Percentiles rank a stretch among this genome's conserved stretches.
phyloP scores from a whole-genome alignment of 768 basidiomycete genomes.

The Suillus subalutaceus region DNA sequence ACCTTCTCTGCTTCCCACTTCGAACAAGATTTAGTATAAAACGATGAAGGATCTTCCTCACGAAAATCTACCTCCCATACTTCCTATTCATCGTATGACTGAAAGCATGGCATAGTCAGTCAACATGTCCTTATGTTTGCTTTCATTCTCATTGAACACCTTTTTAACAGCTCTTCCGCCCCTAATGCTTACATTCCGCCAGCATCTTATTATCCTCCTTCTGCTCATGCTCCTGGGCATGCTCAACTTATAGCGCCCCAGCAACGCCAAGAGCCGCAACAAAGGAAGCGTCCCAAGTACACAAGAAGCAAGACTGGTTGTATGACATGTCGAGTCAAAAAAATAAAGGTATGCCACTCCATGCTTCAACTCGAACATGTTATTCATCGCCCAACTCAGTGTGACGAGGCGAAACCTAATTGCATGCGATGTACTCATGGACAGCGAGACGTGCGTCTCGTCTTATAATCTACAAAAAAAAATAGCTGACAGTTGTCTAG shows the following conservation, averaged over 20 bases:
- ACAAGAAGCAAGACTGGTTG: conserved; percentile 95
- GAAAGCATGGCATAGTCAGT: conserved; percentile 61
- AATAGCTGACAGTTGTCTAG: conserved; percentile 38
- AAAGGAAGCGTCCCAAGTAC: conserved; percentile 88
- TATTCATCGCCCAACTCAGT: conserved; percentile 45
- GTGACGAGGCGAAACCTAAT: conserved; percentile 87
- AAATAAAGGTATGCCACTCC: conserved; percentile 76
- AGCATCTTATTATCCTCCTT: conserved; percentile 41
- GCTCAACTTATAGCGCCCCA: conserved; percentile 53
- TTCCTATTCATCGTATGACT: conserved; percentile 43
- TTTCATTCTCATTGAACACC: conserved; percentile 20
- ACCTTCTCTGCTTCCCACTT: conserved; percentile 35
- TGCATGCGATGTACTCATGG: conserved; percentile 88
- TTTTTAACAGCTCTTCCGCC: conserved; percentile 37
- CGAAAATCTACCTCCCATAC: conserved; percentile 41
- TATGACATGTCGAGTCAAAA: conserved; percentile 89
- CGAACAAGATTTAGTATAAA: conserved; percentile 48
- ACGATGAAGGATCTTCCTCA: conserved; percentile 44
- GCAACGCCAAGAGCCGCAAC: conserved; percentile 52
- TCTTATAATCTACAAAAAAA: conserved; percentile 9
- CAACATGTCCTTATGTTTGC: conserved; percentile 14
- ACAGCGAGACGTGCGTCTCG: conserved; percentile 68
- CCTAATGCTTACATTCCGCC: conserved; percentile 45
- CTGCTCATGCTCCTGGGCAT: conserved; percentile 33
- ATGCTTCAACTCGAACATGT: conserved; percentile 1